Evolutionary conservation across 805 yeast species (phyloP).

Genomic region (Starmerella kuoi): DNA sequence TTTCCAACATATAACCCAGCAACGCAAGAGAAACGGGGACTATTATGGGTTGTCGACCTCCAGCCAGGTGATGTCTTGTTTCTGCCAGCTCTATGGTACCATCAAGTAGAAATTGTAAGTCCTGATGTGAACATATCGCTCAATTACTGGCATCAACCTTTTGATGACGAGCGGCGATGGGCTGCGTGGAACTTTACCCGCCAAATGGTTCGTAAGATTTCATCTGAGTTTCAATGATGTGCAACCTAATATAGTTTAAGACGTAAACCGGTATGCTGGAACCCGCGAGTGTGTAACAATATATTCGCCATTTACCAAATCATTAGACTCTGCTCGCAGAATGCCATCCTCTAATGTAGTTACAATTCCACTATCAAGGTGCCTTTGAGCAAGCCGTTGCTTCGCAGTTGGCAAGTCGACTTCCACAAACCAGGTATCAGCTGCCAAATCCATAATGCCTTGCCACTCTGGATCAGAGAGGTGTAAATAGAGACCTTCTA

Average conservation of each 20-base stretch:
- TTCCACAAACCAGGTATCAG: constrained; percentile 36
- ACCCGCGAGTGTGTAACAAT: constrained; percentile 26
- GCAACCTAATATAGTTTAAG: not conserved
- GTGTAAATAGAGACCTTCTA: constrained; percentile 69
- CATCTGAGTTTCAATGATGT: not conserved
- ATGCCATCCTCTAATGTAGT: constrained; percentile 28
- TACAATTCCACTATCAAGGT: constrained; percentile 34
- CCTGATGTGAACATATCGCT: constrained; percentile 23
- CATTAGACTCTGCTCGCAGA: constrained; percentile 36
- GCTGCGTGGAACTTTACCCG: constrained; percentile 27
- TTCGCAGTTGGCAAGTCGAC: constrained; percentile 38
- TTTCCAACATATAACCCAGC: constrained; percentile 30
- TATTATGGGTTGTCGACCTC: constrained; percentile 25
- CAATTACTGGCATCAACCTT: constrained; percentile 29
- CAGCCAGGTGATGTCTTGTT: constrained; percentile 31
- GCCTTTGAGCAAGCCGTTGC: constrained; percentile 54
- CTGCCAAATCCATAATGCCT: constrained; percentile 33
- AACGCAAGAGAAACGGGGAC: constrained; percentile 10
- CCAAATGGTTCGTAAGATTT: constrained; percentile 4
- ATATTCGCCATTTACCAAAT: constrained; percentile 48
- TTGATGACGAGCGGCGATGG: constrained; percentile 24
- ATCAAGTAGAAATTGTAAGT: constrained; percentile 27
- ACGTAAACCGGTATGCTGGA: constrained; percentile 21
- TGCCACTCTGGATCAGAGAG: constrained; percentile 51
- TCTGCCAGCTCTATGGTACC: constrained; percentile 34